Conservation (phyloP, 805 yeast genomes). For the Wickerhamiella kurtzmanii region DNA sequence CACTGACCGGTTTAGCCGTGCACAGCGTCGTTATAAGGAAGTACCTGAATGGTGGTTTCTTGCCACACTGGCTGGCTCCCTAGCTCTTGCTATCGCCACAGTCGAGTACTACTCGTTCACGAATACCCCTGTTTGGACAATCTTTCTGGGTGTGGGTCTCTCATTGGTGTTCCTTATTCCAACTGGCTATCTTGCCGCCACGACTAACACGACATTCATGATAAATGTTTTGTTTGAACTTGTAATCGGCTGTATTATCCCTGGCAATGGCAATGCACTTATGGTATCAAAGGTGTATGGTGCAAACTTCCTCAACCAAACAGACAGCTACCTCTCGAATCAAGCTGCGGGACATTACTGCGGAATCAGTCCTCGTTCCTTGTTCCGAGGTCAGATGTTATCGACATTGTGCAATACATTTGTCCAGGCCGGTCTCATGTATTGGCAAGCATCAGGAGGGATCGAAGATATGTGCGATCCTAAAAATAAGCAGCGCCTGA, state of each 20-base stretch:
- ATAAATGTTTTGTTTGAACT: slow-evolving; percentile 51
- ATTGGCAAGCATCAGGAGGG: slow-evolving; percentile 31
- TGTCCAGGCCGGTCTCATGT: slow-evolving; percentile 30
- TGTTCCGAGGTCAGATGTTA: slow-evolving; percentile 28
- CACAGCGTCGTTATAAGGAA: slow-evolving; percentile 39
- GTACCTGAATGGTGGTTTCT: slow-evolving; percentile 44
- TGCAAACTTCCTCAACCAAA: slow-evolving; percentile 48
- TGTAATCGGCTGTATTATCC: slow-evolving; percentile 51
- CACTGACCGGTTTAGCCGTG: slow-evolving; percentile 43
- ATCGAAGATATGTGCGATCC: slow-evolving; percentile 33
- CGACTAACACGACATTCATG: slow-evolving; percentile 46
- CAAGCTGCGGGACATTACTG: slow-evolving; percentile 37
- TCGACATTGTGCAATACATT: slow-evolving; percentile 32
- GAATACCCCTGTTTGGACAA: slow-evolving; percentile 37
- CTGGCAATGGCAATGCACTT: slow-evolving; percentile 50
- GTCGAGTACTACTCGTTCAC: slow-evolving; percentile 33
- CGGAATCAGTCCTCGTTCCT: slow-evolving; percentile 31
- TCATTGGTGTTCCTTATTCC: slow-evolving; percentile 50
- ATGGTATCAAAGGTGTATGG: slow-evolving; percentile 50
- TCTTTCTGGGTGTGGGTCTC: slow-evolving; percentile 43
- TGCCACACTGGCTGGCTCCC: slow-evolving; percentile 31
- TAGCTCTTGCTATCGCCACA: slow-evolving; percentile 32
- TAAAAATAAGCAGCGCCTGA: slow-evolving; percentile 31
- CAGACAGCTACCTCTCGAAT: slow-evolving; percentile 40
- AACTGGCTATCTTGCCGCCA: slow-evolving; percentile 44